phyloP scores from a whole-genome alignment of 345 rosid genomes.

The Raphanus sativus region DNA sequence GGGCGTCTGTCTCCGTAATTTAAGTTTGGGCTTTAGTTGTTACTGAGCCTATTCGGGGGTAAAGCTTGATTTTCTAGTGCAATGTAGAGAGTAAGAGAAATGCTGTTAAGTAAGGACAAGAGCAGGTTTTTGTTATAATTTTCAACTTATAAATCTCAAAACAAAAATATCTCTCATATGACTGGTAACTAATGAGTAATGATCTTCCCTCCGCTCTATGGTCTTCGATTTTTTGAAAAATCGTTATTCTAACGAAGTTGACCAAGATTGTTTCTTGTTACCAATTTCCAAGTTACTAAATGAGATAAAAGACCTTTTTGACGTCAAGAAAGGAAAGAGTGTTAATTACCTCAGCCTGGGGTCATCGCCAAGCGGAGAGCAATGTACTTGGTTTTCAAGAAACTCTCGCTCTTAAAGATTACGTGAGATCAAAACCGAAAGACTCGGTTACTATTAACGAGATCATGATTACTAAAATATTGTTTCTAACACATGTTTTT shows the following conservation, averaged over 20 bases:
- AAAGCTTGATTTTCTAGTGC: too few relatives aligned
- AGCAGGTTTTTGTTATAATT: too few relatives aligned
- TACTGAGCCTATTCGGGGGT: too few relatives aligned
- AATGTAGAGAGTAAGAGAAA: too few relatives aligned
- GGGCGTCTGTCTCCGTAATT: background rate
- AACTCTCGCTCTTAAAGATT: background rate
- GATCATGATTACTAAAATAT: background rate
- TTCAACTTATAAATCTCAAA: too few relatives aligned
- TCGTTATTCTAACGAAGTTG: background rate
- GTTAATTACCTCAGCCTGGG: background rate
- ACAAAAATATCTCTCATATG: too few relatives aligned
- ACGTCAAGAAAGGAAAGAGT: constrained; percentile 1
- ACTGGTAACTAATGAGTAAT: too few relatives aligned
- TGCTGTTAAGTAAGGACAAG: too few relatives aligned
- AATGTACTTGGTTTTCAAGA: constrained; percentile 16
- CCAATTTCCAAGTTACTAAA: constrained; percentile 4
- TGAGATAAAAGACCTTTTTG: constrained; percentile 13
- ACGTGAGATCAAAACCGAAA: background rate
- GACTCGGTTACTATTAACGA: background rate
- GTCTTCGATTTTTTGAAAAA: too few relatives aligned
- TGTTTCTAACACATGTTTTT: background rate
- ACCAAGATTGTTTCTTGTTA: constrained; percentile 5
- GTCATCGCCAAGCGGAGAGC: constrained; percentile 1
- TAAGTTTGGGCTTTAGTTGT: background rate
- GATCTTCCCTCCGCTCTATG: too few relatives aligned